A percentile compares a stretch with the other conserved stretches of the same genome.
Conservation (phyloP, 495 filamentous ascomycete genomes). For the Copromyces sp. region DNA sequence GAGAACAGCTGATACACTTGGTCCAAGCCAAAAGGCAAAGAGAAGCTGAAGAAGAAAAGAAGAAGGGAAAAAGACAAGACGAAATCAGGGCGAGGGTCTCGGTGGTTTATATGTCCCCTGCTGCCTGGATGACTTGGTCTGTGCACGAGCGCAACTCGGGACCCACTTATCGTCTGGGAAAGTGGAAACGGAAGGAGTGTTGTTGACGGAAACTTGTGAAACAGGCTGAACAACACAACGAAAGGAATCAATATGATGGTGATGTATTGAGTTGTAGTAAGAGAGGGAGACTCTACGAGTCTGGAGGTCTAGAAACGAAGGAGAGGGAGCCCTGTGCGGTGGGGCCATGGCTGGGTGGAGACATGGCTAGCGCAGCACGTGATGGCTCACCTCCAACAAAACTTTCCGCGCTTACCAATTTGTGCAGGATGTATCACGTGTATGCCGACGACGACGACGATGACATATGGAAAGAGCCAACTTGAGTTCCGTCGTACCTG, state of each 20-base stretch:
- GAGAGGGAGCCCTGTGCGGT: too few species aligned
- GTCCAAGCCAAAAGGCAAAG: neutral
- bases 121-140: neutral
- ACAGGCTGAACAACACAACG: too few species aligned
- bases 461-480: neutral
- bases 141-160: neutral
- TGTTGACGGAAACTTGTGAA: neutral
- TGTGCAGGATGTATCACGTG: neutral
- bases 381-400: too few species aligned
- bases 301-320: too few species aligned
- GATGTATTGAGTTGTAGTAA: too few species aligned
- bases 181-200: neutral
- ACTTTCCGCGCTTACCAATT: neutral
- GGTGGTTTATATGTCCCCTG: neutral
- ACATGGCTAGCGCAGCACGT: too few species aligned
- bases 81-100: neutral
- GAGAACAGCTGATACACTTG: neutral
- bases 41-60: neutral
- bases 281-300: too few species aligned
- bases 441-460: neutral
- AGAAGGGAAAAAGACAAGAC: neutral
- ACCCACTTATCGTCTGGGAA: neutral
- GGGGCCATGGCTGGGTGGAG: too few species aligned
- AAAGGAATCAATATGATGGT: too few species aligned
- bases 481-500: neutral